phyloP scores from a whole-genome alignment of 768 basidiomycete genomes.

The Phylloporus scabripes region DNA sequence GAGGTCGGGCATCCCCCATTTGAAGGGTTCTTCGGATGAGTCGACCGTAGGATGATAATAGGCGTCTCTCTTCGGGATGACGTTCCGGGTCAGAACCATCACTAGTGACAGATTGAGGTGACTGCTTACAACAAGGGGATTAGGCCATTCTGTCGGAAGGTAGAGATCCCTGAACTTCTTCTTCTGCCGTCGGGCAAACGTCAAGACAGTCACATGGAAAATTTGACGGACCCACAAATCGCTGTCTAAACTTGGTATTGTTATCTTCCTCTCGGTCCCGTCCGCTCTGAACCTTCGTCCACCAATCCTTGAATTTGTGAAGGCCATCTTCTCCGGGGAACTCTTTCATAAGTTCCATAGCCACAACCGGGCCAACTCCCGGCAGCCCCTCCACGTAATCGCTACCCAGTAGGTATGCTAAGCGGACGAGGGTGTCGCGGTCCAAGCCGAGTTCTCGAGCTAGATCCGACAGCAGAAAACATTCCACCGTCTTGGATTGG shows the following conservation, averaged over 20 bases:
- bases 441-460: conserved; percentile 83
- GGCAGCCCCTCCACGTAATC: conserved; percentile 93
- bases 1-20: conserved; percentile 96
- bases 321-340: conserved; percentile 85
- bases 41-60: conserved; percentile 92
- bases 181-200: conserved; percentile 49
- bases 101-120: conserved; percentile 8
- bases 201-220: conserved; percentile 3
- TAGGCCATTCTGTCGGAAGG: conserved; percentile 83
- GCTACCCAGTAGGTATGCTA: conserved; percentile 93
- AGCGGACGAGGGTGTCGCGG: conserved; percentile 75
- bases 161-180: conserved; percentile 84
- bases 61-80: conserved; percentile 64
- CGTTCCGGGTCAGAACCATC: background rate
- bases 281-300: conserved; percentile 87
- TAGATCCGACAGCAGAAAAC: conserved; percentile 82
- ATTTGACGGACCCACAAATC: conserved; percentile 58
- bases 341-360: conserved; percentile 91
- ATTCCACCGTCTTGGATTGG: conserved; percentile 97
- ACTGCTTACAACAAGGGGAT: conserved; percentile 72
- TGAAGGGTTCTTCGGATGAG: conserved; percentile 87
- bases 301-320: conserved; percentile 89
- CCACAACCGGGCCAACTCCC: conserved; percentile 92
- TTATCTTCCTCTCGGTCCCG: conserved; percentile 74
- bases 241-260: conserved; percentile 69